Evolutionary conservation across 495 filamentous ascomycete species (phyloP), one percentile per base, ranked within the genome.

Genomic region (Daldinia childiae): DNA sequence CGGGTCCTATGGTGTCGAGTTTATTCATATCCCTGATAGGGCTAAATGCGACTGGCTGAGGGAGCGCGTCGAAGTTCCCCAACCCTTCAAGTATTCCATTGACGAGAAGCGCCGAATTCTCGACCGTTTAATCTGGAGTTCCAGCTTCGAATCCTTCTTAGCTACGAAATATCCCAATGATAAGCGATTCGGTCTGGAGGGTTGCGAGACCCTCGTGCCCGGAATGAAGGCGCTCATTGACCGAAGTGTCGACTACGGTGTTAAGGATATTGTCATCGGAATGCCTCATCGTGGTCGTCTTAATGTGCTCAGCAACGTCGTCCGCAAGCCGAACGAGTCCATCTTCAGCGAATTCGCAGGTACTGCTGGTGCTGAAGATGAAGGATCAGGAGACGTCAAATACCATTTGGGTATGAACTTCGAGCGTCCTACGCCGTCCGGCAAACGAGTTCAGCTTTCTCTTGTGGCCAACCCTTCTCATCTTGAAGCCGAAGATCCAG

Each of bases 381-480:
- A 98, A 82, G 95, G 95, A 64, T 98, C 96, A 56, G 95, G 95
- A 69, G 95, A 99, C 80, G 95, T 99, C 79, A 99, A 99, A 81
- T 99, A 99, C 83, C 95, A 99, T 84, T 83, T 99, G 76, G 95
- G 95, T 74, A 99, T 99, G 95, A 98, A 98, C 84, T 99, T 99
- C 76, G 96, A 99, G 83, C 93, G 95, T 57, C 95, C 95, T 34
- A 99, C 95, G 21, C 95, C 95, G 61, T 98, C 96, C 27, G 95
- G 95, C 75, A 98, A 98, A 87, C 95, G 95, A 62, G 95, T 99
- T 17, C 95, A 98, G 85, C 89, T 99, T 34, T 99, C 95, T 62
- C 89, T 99, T 54, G 95, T 99, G 60, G 95, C 95, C 80, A 99
- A 99, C 82, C 95, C 95, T 57, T 99, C 95, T 45, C 95, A 99